Evolutionary conservation across 306 rosid species (phyloP), one percentile per base, ranked within the genome.

Genomic region (Inga oerstediana): DNA sequence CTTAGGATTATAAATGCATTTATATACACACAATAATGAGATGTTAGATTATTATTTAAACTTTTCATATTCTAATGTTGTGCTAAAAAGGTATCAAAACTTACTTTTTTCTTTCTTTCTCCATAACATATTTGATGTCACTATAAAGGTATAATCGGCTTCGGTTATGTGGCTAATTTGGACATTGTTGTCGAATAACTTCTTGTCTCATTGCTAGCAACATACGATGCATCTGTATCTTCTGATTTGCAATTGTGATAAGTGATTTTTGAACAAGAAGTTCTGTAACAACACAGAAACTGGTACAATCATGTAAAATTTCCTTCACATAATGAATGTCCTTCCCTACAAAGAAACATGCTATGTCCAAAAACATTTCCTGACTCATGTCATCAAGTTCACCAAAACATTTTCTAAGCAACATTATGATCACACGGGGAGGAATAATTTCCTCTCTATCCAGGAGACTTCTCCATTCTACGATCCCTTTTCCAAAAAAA

Each of bases 71-170:
- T 2, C 27, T 16, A 19, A 19, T 20, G 22, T 5, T 52, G 7
- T 54, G 24, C 27, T 54, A 20, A 54, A 7, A 17, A 8, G 27
- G 9, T 3, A 20, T 20, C 13, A n/a, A 59, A 59, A 59, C 32
- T 59, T 22, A 59, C 66, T 34, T 0, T 24, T 9, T 0, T 22
- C 6, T 9, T 61, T 61, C 7, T 3, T 10, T 24, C 15, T 61
- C 35, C 67, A 61, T 61, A 61, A 10, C 35, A 22, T 3, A 4
- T 24, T 10, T 61, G 35, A 61, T 22, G 27, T 85, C 75, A 1
- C n/a, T 14, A 16, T 35, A 67, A 58, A 43, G 80, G 75, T 80
- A 85, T 37, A 85, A 20, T 37, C 88, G 82, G 67, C 86, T 73
- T 80, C 78, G 32, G 1, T 15, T 41, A 73, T 80, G 62, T 22